Base-by-base conservation (phyloP, 192 early-diverging fungal genomes). In the Backusella parvicylindrica region DNA sequence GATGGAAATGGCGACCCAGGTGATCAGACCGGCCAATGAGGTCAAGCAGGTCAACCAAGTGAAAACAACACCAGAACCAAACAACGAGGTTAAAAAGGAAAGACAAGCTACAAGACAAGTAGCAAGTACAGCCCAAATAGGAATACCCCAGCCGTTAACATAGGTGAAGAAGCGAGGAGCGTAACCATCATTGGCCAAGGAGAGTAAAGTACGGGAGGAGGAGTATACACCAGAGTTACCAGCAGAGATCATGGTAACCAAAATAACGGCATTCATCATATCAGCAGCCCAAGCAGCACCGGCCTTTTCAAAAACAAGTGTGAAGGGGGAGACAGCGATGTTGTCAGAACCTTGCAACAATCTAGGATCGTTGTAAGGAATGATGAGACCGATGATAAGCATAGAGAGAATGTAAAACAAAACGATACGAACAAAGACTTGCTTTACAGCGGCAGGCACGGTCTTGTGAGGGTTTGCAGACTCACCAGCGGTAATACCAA, bases 401-500 rank as follows among this genome's bases (percentile, higher is more conserved):
- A 96, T 93, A 6, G 94, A 91, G 30, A 89, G 80, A 71, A 97
- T 78, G 77, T 95, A 97, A 86, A 97, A 96, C 36, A 95, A 28
- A 26, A 77, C 76, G 72, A 97, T 96, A 50, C 96, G 89, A 87
- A 88, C 92, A 72, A 97, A 97, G 71, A 93, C 92, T 33, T 89
- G 88, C 47, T 88, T 84, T 50, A 93, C 91, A 21, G 90, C 92
- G 7, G 87, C 82, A 30, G 91, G 92, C 4, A 93, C 89, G 26
- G 90, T 89, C 74, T 91, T 91, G 43, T 87, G 86, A 32, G 96
- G 96, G 83, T 97, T 96, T 40, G 86, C 90, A 64, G 92, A 89
- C 83, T 97, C 96, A 78, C 94, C 96, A 15, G 94, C 94, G 26
- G 95, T 92, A 63, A 97, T 89, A 60, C 94, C 96, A 16, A 97